Conservation (phyloP, 352 stramenopile species). For the Globisporangium paddicum region DNA sequence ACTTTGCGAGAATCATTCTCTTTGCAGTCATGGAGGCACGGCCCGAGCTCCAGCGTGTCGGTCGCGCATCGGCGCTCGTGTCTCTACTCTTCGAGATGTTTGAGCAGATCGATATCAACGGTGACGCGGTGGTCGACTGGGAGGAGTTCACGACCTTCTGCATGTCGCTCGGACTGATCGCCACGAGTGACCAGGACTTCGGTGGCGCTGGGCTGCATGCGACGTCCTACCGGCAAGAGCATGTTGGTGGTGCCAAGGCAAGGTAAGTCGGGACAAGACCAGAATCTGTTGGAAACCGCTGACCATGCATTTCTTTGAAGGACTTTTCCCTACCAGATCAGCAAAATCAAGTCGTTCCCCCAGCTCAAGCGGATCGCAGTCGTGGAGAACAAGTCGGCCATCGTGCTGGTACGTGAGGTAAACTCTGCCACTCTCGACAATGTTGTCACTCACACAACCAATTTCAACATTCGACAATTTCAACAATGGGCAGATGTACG, state of each 20-base stretch:
- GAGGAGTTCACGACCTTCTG: slow-evolving; percentile 86
- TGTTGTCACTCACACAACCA: not conserved
- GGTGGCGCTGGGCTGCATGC: not conserved
- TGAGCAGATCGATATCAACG: slow-evolving; percentile 84
- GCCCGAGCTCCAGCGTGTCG: slow-evolving; percentile 29
- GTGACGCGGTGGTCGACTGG: slow-evolving; percentile 70
- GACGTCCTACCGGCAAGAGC: slow-evolving; percentile 18
- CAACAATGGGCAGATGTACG: slow-evolving; percentile 42
- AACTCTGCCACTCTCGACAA: not conserved
- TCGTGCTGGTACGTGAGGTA: slow-evolving; percentile 36
- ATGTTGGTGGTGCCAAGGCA: slow-evolving; percentile 4
- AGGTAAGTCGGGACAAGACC: not conserved
- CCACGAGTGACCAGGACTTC: slow-evolving; percentile 27
- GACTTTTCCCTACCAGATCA: slow-evolving; percentile 65
- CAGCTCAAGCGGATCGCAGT: slow-evolving; percentile 50
- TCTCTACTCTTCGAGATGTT: slow-evolving; percentile 68
- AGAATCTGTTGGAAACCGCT: not conserved
- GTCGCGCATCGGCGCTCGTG: slow-evolving; percentile 31
- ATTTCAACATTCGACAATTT: not conserved
- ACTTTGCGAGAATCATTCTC: slow-evolving; percentile 50
- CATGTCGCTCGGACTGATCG: slow-evolving; percentile 55
- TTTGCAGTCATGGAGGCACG: slow-evolving; percentile 39
- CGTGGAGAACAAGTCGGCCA: slow-evolving; percentile 52
- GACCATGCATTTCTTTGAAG: slow-evolving; percentile 15
- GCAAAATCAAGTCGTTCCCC: slow-evolving; percentile 37